phyloP scores from a whole-genome alignment of 768 basidiomycete genomes.

The Boletus insuetus region DNA sequence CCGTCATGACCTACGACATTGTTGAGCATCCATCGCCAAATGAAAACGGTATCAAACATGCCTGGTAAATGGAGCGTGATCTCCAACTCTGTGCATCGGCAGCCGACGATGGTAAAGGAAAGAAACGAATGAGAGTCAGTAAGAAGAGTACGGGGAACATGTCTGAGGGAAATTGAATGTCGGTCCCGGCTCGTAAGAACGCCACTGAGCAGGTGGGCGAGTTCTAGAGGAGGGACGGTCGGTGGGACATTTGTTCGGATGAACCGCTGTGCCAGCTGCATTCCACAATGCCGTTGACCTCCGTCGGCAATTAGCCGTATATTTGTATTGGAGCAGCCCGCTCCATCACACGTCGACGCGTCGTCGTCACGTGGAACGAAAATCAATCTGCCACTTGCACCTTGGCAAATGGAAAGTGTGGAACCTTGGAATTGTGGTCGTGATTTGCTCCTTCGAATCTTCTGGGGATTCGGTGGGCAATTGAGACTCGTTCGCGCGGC shows the following conservation, averaged over 20 bases:
- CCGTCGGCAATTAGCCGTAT: constrained; percentile 22
- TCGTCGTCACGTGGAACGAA: constrained; percentile 28
- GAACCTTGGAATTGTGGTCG: no score
- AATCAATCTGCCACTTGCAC: constrained; percentile 12
- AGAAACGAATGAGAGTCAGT: constrained; percentile 6
- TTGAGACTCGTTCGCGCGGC: no score
- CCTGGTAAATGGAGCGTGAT: constrained; percentile 55
- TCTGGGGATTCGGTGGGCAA: no score
- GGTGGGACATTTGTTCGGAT: constrained; percentile 5
- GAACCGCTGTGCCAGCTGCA: constrained; percentile 3
- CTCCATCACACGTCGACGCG: constrained; percentile 10
- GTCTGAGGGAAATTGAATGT: background rate
- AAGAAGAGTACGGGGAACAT: constrained; percentile 12
- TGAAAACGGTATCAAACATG: constrained; percentile 3
- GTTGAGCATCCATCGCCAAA: background rate
- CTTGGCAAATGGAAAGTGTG: no score
- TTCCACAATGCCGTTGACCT: constrained; percentile 24
- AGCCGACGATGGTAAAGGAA: constrained; percentile 20
- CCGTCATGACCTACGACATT: constrained; percentile 44
- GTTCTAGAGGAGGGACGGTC: constrained; percentile 1
- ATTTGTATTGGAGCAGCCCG: constrained; percentile 1
- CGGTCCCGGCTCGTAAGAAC: constrained; percentile 2
- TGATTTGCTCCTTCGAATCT: no score
- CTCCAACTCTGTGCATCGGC: constrained; percentile 50
- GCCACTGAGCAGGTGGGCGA: background rate